These are phyloP conservation scores for Climacium dendroides DNA, from an alignment of 225 moss, liverwort and hornwort species.

Conservation along the genomic window DNA sequence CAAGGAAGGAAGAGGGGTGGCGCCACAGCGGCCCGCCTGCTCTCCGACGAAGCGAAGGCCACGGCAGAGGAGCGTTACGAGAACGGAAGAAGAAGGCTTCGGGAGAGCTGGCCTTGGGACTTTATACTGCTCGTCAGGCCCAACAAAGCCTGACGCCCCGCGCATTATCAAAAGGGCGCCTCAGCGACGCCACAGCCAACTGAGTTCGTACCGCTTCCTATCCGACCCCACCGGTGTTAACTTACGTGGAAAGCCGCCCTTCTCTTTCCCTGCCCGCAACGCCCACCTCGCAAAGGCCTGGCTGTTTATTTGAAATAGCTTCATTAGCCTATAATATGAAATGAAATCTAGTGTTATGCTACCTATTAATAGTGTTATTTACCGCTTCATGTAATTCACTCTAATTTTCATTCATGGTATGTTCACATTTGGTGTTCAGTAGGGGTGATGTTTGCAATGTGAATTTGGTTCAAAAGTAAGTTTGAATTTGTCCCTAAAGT, in stretches of 20 bases:
- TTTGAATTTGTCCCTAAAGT: too few species aligned
- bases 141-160: background rate
- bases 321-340: background rate
- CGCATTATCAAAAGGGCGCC: background rate
- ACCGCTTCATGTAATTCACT: background rate
- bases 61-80: background rate
- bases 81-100: background rate
- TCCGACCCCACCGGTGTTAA: background rate
- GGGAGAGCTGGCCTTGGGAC: background rate
- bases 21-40: background rate
- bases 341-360: background rate
- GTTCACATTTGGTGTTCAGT: too few species aligned
- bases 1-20: background rate
- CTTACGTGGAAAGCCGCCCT: background rate
- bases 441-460: too few species aligned
- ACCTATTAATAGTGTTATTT: background rate
- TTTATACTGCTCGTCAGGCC: background rate
- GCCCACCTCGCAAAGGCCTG: too few species aligned
- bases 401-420: too few species aligned
- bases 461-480: too few species aligned
- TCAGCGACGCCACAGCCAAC: background rate
- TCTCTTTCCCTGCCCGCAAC: background rate
- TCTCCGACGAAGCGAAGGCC: background rate
- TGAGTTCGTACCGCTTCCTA: background rate
- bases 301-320: background rate